These are phyloP conservation scores for Irpex rosettiformis DNA, from an alignment of 1,284 basidiomycete species.

Conservation along the genomic window DNA sequence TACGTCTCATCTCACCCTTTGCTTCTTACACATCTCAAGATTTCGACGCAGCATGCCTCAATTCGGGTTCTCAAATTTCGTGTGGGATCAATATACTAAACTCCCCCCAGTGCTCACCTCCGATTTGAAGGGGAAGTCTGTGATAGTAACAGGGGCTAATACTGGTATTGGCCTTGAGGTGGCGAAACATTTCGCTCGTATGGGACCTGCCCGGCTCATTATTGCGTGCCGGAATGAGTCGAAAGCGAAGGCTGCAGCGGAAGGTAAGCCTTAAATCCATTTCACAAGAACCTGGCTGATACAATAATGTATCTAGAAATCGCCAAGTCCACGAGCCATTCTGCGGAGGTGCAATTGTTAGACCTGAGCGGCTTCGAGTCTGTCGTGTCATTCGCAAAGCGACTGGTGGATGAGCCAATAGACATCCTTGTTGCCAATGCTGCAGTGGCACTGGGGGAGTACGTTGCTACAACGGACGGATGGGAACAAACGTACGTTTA, in stretches of 20 bases:
- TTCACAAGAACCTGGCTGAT: neutral
- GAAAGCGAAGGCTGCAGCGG: slow-evolving; percentile 22
- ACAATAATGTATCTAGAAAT: slow-evolving; percentile 18
- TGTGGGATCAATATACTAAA: slow-evolving; percentile 11
- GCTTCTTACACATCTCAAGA: neutral
- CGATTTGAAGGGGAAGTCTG: slow-evolving; percentile 30
- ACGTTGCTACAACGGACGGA: slow-evolving; percentile 24
- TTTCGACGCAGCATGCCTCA: neutral
- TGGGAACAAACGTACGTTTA: slow-evolving; percentile 29
- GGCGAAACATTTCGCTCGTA: slow-evolving; percentile 29
- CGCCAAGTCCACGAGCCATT: slow-evolving; percentile 24
- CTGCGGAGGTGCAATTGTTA: slow-evolving; percentile 24
- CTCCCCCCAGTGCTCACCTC: slow-evolving; percentile 16
- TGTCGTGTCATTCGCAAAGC: slow-evolving; percentile 27
- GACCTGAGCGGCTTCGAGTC: slow-evolving; percentile 28
- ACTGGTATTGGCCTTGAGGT: slow-evolving; percentile 32
- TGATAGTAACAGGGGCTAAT: slow-evolving; percentile 32
- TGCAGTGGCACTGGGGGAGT: slow-evolving; percentile 17
- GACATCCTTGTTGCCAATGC: slow-evolving; percentile 35
- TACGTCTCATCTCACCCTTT: too few species aligned
- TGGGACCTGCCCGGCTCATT: slow-evolving; percentile 29
- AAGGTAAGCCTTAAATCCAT: slow-evolving; percentile 10
- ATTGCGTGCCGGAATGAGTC: slow-evolving; percentile 25
- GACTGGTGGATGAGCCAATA: slow-evolving; percentile 24
- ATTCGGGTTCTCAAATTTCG: slow-evolving; percentile 4